Evolutionary conservation across 1,284 basidiomycete genomes (phyloP), one percentile per base, ranked within the genome.

Genomic region (Heterobasidion annosum): DNA sequence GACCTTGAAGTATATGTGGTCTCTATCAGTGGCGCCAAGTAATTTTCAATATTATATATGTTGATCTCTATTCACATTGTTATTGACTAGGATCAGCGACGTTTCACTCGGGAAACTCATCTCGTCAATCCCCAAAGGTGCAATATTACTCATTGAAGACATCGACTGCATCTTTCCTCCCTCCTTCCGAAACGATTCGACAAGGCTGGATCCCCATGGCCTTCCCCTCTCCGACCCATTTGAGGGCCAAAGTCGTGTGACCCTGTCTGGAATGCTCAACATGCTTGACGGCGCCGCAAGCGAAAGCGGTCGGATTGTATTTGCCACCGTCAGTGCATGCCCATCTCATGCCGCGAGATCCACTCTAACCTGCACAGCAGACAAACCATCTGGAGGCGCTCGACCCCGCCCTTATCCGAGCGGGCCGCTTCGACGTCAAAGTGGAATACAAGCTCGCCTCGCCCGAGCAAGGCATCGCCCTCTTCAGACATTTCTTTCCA

Each of bases 101-200:
- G 51, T 52, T 18, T 35, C 34, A 9, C 34, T 52, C 25, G 19
- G 19, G 16, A 32, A 45, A 1, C 44, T 52, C 25, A 32, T 52
- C n/a, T 52, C 51, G 8, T 32, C 51, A 6, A 47, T 52, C 8
- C 51, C 51, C 25, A 45, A 47, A 15, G 33, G 46, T 15, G 51
- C 51, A 7, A 52, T 52, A 12, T 18, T 52, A 8, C 19, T 52
- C 32, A 52, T 52, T 9, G 51, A 52, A 47, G 51, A 52, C 33
- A 47, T 52, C 44, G 51, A 52, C 18, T 52, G 51, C 51, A 35
- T 46, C 42, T 52, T 52, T 18, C 51, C 51, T n/a, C 51, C 51
- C n/a, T 12, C 16, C 5, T 18, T n/a, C 5, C 9, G n/a, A 5
- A 19, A 18, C 37, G 45, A 45, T 12, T 12, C 18, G n/a, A 19